Evolutionary conservation across 495 filamentous ascomycete genomes (phyloP).

Genomic region (Neurospora tetraspora): DNA sequence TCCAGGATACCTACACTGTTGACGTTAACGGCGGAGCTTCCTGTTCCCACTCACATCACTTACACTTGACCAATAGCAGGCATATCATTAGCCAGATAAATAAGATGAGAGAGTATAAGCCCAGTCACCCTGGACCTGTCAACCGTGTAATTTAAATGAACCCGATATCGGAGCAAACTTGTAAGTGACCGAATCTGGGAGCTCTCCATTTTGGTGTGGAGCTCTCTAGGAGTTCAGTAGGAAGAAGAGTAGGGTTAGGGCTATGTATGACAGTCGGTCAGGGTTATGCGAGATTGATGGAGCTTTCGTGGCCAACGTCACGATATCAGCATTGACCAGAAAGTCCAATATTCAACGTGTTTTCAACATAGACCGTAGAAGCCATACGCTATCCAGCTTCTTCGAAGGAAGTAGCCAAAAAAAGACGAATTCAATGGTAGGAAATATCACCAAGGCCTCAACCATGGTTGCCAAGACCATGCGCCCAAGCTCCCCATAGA

Average conservation of each 20-base stretch:
- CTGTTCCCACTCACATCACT: background rate
- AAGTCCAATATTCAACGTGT: background rate
- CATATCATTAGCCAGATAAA: background rate
- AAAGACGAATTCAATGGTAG: background rate
- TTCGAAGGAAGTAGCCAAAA: too few relatives aligned
- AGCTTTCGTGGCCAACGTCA: background rate
- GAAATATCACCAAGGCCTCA: background rate
- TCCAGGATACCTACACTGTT: background rate
- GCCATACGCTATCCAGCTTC: background rate
- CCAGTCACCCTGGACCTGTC: background rate
- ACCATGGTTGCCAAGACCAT: background rate
- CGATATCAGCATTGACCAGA: background rate
- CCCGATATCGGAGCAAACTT: background rate
- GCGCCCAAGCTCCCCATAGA: background rate
- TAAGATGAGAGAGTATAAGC: background rate
- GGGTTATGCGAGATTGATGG: background rate
- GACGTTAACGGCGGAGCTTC: background rate
- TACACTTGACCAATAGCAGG: background rate
- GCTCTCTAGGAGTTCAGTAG: background rate
- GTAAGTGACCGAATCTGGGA: background rate
- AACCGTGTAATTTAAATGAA: background rate
- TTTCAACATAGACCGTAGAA: background rate
- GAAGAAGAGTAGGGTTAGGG: background rate
- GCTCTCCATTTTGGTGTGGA: background rate
- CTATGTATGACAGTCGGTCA: background rate